phyloP scores from a whole-genome alignment of 1,284 basidiomycete genomes.

The Pseudozyma flocculosa region DNA sequence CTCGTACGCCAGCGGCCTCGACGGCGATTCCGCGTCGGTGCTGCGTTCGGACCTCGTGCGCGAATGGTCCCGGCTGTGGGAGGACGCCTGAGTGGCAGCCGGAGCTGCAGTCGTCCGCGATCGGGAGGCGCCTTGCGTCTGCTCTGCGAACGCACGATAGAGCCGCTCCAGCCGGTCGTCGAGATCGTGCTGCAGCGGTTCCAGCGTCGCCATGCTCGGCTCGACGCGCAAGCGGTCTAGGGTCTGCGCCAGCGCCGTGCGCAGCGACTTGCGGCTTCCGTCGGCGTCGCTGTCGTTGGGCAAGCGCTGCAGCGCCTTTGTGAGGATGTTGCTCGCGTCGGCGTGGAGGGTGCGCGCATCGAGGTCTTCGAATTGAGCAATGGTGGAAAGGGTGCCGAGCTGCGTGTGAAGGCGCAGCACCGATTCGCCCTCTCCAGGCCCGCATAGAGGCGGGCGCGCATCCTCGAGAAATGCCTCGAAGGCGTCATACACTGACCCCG shows the following conservation, averaged over 20 bases:
- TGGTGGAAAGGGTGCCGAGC: slow-evolving; percentile 39
- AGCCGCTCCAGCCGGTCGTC: slow-evolving; percentile 24
- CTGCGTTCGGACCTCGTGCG: too few species aligned
- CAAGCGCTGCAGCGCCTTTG: slow-evolving; percentile 34
- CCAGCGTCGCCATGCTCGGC: slow-evolving; percentile 32
- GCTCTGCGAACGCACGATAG: slow-evolving; percentile 17
- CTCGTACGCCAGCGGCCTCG: neutral
- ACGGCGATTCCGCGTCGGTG: neutral
- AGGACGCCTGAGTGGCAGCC: too few species aligned
- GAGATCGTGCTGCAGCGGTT: slow-evolving; percentile 26
- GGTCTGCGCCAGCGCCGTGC: neutral
- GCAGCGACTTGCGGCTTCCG: neutral
- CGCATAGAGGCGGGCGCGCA: slow-evolving; percentile 17
- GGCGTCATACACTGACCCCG: slow-evolving; percentile 30
- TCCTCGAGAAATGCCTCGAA: slow-evolving; percentile 45
- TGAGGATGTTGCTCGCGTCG: slow-evolving; percentile 39
- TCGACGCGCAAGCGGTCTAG: slow-evolving; percentile 21
- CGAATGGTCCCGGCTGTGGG: too few species aligned
- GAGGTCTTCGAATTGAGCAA: slow-evolving; percentile 32
- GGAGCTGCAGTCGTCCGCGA: neutral
- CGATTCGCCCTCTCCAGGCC: slow-evolving; percentile 42
- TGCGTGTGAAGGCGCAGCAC: slow-evolving; percentile 49
- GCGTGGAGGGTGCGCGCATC: slow-evolving; percentile 41
- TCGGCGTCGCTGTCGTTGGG: slow-evolving; percentile 14
- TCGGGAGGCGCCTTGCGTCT: too few species aligned